phyloP scores from a whole-genome alignment of 805 yeast species.

The Ogataea ganodermae region DNA sequence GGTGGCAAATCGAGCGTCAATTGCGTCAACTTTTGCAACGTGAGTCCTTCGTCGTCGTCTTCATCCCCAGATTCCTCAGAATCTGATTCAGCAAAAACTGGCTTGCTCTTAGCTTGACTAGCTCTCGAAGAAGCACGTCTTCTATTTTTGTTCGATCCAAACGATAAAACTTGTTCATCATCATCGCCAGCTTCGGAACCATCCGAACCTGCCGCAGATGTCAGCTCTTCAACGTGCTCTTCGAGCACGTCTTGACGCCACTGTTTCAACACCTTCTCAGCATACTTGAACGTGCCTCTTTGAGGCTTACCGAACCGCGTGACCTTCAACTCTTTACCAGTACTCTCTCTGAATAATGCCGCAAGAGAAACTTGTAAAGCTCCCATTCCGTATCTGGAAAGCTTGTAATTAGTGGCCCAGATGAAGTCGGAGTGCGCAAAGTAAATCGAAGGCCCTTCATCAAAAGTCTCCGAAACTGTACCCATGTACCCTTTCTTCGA shows the following conservation, averaged over 20 bases:
- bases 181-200: conserved; percentile 18
- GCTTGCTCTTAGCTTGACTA: conserved; percentile 8
- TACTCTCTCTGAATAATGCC: conserved; percentile 79
- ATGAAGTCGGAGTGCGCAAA: conserved; percentile 92
- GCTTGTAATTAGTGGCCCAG: conserved; percentile 86
- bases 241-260: conserved; percentile 83
- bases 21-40: conserved; percentile 46
- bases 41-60: conserved; percentile 43
- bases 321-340: conserved; percentile 77
- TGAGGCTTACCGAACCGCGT: conserved; percentile 91
- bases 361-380: conserved; percentile 88
- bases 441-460: conserved; percentile 79
- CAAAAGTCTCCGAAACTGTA: conserved; percentile 65
- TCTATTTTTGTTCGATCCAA: conserved; percentile 16
- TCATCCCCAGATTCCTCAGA: conserved; percentile 28
- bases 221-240: conserved; percentile 59
- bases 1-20: conserved; percentile 66
- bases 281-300: conserved; percentile 80
- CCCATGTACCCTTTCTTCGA: conserved; percentile 84
- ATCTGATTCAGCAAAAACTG: conserved; percentile 33
- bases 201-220: conserved; percentile 25
- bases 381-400: conserved; percentile 91
- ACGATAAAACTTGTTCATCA: conserved; percentile 17
- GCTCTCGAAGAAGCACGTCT: conserved; percentile 12
- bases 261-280: conserved; percentile 69